Evolutionary conservation across 352 stramenopile species (phyloP).

Genomic region (Pythium chondricola): DNA sequence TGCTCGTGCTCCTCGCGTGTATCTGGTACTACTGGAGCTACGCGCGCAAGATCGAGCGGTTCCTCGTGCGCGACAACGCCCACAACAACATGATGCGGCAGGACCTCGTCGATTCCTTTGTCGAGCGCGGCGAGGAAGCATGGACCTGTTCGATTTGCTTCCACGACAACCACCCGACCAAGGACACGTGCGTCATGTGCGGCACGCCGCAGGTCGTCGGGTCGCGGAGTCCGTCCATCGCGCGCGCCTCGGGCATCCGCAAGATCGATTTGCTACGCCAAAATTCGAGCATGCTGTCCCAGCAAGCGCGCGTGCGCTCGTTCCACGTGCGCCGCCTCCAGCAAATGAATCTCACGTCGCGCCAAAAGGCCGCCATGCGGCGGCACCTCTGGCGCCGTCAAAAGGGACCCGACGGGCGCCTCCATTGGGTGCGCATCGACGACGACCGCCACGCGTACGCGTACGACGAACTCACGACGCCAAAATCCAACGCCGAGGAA

Average conservation of each 20-base stretch:
- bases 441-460: slow-evolving; percentile 14
- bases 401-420: slow-evolving; percentile 56
- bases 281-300: slow-evolving; percentile 70
- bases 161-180: slow-evolving; percentile 83
- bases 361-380: slow-evolving; percentile 73
- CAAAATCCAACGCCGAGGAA: slow-evolving; percentile 24
- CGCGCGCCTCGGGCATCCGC: slow-evolving; percentile 62
- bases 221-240: slow-evolving; percentile 52
- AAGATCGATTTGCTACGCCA: slow-evolving; percentile 52
- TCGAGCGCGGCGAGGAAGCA: slow-evolving; percentile 71
- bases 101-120: slow-evolving; percentile 77
- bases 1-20: slow-evolving; percentile 57
- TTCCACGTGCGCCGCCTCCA: slow-evolving; percentile 83
- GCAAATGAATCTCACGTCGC: slow-evolving; percentile 78
- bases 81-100: slow-evolving; percentile 90
- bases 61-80: slow-evolving; percentile 72
- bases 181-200: slow-evolving; percentile 79
- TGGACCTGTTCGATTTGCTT: slow-evolving; percentile 87
- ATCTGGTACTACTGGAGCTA: slow-evolving; percentile 90
- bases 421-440: slow-evolving; percentile 82
- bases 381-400: slow-evolving; percentile 75
- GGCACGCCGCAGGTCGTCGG: slow-evolving; percentile 62
- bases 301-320: slow-evolving; percentile 73
- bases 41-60: slow-evolving; percentile 79
- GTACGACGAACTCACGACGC: slow-evolving; percentile 50